Conservation (phyloP, 2,329 filamentous ascomycete species). For the Botrytis sinoallii region DNA sequence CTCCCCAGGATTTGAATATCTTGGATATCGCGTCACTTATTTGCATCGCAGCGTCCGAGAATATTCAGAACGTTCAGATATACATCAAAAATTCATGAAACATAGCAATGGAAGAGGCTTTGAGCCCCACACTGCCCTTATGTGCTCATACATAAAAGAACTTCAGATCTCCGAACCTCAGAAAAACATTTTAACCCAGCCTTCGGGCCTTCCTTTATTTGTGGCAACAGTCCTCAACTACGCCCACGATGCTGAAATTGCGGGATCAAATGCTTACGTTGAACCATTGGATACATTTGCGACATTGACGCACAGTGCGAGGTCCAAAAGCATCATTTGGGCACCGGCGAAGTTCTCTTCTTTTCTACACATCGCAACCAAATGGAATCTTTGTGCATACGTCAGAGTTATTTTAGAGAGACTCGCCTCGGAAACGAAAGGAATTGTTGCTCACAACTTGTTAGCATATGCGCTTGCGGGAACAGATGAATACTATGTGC, state of each 20-base stretch:
- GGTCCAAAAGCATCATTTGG: not conserved
- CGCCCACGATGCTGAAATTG: not conserved
- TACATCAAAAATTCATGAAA: not conserved
- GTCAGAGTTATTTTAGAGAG: not conserved
- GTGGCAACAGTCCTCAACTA: not conserved
- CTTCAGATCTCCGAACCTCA: not conserved
- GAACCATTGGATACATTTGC: not conserved
- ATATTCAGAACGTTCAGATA: not conserved
- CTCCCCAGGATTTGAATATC: not conserved
- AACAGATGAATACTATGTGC: not conserved
- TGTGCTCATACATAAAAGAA: not conserved
- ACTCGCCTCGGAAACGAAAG: no score
- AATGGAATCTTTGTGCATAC: constrained; percentile 3
- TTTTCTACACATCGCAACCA: not conserved
- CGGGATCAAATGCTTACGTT: not conserved
- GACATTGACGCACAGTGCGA: not conserved
- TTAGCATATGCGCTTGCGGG: not conserved
- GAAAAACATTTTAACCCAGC: not conserved
- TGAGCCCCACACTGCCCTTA: not conserved
- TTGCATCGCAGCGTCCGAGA: not conserved
- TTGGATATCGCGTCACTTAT: not conserved
- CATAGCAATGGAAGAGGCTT: no score
- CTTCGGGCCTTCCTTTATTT: not conserved
- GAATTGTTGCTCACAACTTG: no score
- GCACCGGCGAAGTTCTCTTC: not conserved